Base-by-base conservation (phyloP, 192 early-diverging fungal genomes). In the Backusella liffmaniae region DNA sequence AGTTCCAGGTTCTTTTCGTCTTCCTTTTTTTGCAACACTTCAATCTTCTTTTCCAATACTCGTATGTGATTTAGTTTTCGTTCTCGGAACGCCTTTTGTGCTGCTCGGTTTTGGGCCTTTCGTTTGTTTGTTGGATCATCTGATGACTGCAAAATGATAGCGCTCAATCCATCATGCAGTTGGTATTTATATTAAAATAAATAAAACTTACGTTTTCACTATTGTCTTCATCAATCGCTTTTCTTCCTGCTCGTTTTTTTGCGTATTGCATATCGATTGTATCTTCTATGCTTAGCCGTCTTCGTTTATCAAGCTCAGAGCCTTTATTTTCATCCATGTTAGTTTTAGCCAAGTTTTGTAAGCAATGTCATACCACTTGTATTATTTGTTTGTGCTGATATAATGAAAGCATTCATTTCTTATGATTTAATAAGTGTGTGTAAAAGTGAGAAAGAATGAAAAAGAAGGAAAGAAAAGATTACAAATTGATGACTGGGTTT, bases 11-110 rank as follows among this genome's bases (percentile, higher is more conserved):
- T 71, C 39, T 71, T 44, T 42, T 71, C 70, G 13, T 46, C 42
- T 30, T 71, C 42, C 26, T 42, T 71, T 2, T 71, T 4, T 49
- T 71, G 39, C 26, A 71, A 49, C 4, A 46, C 89, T 76, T 91
- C 87, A 66, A 94, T 91, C 67, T 87, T 86, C 21, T 86, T 88
- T 81, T 97, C 95, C 4, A 97, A 84, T 12, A 90, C 87, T 68
- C 88, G 83, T 15, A 96, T 82, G 73, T 97, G 93, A 32, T 88
- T 86, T 75, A 94, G 88, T 73, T 93, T 94, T 72, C 95, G 89
- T 79, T 97, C 94, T 67, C 95, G 91, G 79, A 97, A 97, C 3
- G 95, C 95, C 9, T 94, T 87, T 84, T 97, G 95, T 0, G 95
- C 95, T 12, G 93, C 94, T 16, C 95, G 87, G 81, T 97, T 97